phyloP scores from a whole-genome alignment of 805 yeast species.

The Geotrichum ghanense region DNA sequence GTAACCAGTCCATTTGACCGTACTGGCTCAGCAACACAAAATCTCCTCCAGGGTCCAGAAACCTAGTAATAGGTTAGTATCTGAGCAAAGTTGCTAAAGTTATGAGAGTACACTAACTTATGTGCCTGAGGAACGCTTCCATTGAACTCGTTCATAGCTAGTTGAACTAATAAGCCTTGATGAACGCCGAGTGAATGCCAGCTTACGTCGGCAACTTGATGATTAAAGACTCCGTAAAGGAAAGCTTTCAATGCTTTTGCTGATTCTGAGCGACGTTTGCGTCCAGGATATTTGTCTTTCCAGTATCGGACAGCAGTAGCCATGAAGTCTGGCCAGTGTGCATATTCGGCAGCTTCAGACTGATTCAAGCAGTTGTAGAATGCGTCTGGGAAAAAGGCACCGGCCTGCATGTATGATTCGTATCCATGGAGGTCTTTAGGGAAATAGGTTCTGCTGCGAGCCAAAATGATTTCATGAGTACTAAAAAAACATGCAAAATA shows the following conservation, averaged over 20 bases:
- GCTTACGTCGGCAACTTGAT: conserved; percentile 52
- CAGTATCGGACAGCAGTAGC: conserved; percentile 35
- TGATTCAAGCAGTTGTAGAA: conserved; percentile 47
- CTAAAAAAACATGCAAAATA: conserved; percentile 14
- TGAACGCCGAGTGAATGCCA: conserved; percentile 54
- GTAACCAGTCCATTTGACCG: conserved; percentile 19
- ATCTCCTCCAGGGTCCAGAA: conserved; percentile 56
- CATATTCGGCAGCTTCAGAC: conserved; percentile 43
- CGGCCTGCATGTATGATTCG: conserved; percentile 34
- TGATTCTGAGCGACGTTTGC: conserved; percentile 7
- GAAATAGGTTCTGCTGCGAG: conserved; percentile 27
- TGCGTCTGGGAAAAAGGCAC: conserved; percentile 61
- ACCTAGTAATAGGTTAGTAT: background rate
- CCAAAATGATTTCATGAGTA: conserved; percentile 14
- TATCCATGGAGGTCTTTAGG: conserved; percentile 12
- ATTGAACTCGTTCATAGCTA: conserved; percentile 43
- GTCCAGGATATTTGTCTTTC: conserved; percentile 20
- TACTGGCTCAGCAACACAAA: conserved; percentile 34
- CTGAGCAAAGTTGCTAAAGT: background rate
- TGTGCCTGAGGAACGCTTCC: conserved; percentile 43
- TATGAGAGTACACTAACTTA: conserved; percentile 9
- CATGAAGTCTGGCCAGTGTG: conserved; percentile 64
- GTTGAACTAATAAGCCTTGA: conserved; percentile 43
- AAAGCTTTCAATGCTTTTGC: conserved; percentile 38
- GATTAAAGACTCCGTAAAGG: conserved; percentile 45